Percentiles rank a stretch among this genome's conserved stretches.
These are phyloP conservation scores for Mrakiaceae sp. DNA, from an alignment of 1,284 basidiomycete genomes.

Conservation along the genomic window DNA sequence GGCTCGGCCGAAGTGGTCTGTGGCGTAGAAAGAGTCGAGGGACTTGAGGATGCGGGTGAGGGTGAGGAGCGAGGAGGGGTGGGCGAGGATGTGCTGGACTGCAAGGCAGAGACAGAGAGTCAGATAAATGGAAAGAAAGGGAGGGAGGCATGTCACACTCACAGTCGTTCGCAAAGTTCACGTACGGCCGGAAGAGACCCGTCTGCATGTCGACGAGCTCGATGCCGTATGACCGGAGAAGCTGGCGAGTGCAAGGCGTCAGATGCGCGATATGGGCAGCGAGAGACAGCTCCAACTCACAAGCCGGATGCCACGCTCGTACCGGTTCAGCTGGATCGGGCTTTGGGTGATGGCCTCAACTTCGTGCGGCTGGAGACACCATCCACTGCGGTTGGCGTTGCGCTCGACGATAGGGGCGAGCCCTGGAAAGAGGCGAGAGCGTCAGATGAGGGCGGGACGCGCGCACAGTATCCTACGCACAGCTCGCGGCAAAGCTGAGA, in stretches of 20 bases:
- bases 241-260: not conserved
- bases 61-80: slow-evolving; percentile 17
- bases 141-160: not conserved
- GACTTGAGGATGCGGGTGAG: slow-evolving; percentile 11
- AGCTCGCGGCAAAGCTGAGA: no score
- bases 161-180: not conserved
- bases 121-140: not conserved
- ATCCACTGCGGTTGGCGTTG: not conserved
- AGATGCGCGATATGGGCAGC: no score
- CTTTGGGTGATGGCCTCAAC: not conserved
- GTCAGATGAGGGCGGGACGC: not conserved
- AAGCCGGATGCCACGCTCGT: no score
- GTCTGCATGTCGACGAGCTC: not conserved
- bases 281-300: no score
- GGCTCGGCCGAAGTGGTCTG: not conserved
- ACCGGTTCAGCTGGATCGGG: not conserved
- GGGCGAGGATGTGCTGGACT: not conserved
- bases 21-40: not conserved
- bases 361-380: slow-evolving; percentile 1
- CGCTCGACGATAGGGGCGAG: not conserved
- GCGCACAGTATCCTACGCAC: no score
- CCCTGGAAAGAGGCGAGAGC: not conserved
- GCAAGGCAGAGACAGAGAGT: no score
- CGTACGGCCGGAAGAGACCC: not conserved
- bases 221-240: slow-evolving; percentile 1